Evolutionary conservation across 2,329 filamentous ascomycete species (phyloP).

Genomic region (Ascochyta koolunga): DNA sequence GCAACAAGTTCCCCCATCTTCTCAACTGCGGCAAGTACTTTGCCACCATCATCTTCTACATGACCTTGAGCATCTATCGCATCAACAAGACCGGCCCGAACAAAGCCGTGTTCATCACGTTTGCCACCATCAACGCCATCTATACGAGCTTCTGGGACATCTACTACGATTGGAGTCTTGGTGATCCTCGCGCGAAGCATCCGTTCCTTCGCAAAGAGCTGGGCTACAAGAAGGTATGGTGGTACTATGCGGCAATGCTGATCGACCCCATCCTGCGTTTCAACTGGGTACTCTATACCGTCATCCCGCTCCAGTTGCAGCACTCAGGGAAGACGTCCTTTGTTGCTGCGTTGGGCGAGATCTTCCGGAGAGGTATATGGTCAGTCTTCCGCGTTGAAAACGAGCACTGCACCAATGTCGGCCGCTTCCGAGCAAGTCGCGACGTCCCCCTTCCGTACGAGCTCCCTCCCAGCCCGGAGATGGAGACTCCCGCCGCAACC

Average conservation of each 20-base stretch:
- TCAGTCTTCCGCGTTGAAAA: constrained; percentile 94
- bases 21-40: constrained; percentile 92
- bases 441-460: constrained; percentile 87
- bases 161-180: constrained; percentile 94
- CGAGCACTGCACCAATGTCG: constrained; percentile 85
- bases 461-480: constrained; percentile 37
- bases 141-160: constrained; percentile 93
- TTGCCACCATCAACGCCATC: constrained; percentile 79
- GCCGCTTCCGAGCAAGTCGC: constrained; percentile 84
- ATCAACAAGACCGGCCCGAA: constrained; percentile 67
- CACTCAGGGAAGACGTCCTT: constrained; percentile 86
- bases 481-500: constrained; percentile 2
- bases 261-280: constrained; percentile 86
- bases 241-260: constrained; percentile 86
- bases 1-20: constrained; percentile 87
- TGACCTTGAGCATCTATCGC: constrained; percentile 82
- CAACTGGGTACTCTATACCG: constrained; percentile 92
- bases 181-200: constrained; percentile 74
- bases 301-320: constrained; percentile 79
- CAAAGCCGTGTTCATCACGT: constrained; percentile 75
- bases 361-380: constrained; percentile 88
- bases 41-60: constrained; percentile 80
- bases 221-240: constrained; percentile 77
- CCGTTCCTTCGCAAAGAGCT: constrained; percentile 71
- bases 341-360: constrained; percentile 76